Base-by-base conservation (phyloP, 495 filamentous ascomycete species). In the Schizothecium vesticola region DNA sequence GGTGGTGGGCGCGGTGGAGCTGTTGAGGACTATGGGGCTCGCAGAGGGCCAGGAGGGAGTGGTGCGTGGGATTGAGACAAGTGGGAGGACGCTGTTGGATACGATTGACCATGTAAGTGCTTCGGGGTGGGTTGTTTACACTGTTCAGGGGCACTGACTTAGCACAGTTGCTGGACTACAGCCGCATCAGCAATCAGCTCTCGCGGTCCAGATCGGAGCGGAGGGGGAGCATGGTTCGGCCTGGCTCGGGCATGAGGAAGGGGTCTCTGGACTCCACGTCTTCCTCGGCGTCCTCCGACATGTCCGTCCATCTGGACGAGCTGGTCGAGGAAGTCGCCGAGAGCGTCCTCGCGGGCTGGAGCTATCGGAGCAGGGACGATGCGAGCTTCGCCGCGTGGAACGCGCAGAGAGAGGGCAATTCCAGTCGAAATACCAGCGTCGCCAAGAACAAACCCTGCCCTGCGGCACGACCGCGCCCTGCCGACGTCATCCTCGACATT, bases 41-140 rank as follows among this genome's bases (percentile, higher is more conserved):
- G 80, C 85, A 36, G 72, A 77, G 5, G 80, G 81, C 66, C 90
- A 92, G 76, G 78, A 77, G 43, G 88, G 86, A 24, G 80, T 92
- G 60, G 80, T 92, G 0, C 83, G 88, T 51, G 92, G 89, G 0
- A 86, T 94, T 60, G 87, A 91, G 61, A 86, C 86, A 8, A 94
- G 89, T 65, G 89, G 89, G 0, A 85, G 88, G 65, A 93, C 91
- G 0, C 73, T 94, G 2, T 78, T 95, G 16, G 92, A 95, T 69
- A 92, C 90, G 0, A 89, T 93, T 75, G 89, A 92, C 67, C 90
- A 93, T 73, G 88, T 90, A 25, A 61, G 69, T 71, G 0, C 11
- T 22, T 5, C 11, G 12, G 59, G 29, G 36, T 58, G 28, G 56
- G 74, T 75, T 56, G 61, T 66, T 65, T 8, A 23, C 22, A 22